Base-by-base conservation (phyloP, 495 filamentous ascomycete species). In the Sphaerosporella brunnea region DNA sequence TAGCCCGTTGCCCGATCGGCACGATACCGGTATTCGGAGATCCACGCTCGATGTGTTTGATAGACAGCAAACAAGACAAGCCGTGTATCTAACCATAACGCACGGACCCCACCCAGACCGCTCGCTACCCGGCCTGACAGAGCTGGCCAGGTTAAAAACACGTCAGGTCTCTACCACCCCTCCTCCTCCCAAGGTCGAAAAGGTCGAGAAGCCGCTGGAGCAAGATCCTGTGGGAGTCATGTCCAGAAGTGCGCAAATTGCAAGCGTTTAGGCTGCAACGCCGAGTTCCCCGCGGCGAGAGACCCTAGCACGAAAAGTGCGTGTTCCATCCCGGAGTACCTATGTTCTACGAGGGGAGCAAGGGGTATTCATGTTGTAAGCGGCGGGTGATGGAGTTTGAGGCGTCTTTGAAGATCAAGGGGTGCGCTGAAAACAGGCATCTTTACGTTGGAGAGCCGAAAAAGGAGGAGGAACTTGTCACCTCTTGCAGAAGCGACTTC, bases 331-430 rank as follows among this genome's bases (percentile, higher is more conserved):
- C 87, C 3, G 87, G 87, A 21, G 71, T 67, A 4, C 82, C 87
- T 19, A 74, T 96, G 51, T 97, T 97, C 65, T 92, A 97, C 63
- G 90, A 97, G 68, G 90, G 58, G 3, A 57, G 53, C 63, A 97
- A 97, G 68, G 90, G 90, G 7, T 97, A 88, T 72, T 83, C 75
- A 21, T 97, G 90, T 70, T 97, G 90, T 68, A 96, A 96, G 73
- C 69, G 82, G 55, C 74, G 84, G 16, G 90, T 97, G 41, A 69
- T 97, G 20, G 90, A 97, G 60, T 97, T 97, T 58, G 90, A 97
- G 62, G 79, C 95, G 65, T 97, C 96, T 63, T 75, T 97, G 78
- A 86, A 80, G 64, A 86, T 97, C 40, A 74, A 81, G 44, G 90
- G 90, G 1, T 97, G 90, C 65, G 80, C 80, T 23, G 88, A 85